These are phyloP conservation scores for Geosmithia flava DNA, from an alignment of 2,329 filamentous ascomycete genomes.

Conservation along the genomic window DNA sequence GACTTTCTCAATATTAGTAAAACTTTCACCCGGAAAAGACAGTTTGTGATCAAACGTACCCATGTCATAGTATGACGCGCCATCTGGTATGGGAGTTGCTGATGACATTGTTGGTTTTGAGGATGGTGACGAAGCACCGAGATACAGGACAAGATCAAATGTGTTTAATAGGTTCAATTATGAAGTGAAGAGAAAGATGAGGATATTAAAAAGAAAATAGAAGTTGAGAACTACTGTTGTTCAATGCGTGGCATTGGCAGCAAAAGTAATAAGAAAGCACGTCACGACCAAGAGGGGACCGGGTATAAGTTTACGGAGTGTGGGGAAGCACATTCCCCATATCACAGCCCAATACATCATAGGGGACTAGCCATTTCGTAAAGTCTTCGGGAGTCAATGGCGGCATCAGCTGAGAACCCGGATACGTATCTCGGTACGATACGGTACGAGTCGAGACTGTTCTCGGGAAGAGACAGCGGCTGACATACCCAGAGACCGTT, in stretches of 20 bases:
- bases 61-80: conserved; percentile 1
- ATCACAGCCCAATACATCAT: not conserved
- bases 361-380: not conserved
- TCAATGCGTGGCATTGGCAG: not conserved
- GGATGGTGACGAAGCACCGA: not conserved
- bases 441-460: too few relatives aligned
- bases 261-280: not conserved
- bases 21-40: not conserved
- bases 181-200: too few relatives aligned
- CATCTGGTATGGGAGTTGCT: not conserved
- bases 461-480: too few relatives aligned
- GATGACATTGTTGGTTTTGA: not conserved
- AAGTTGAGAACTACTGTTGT: too few relatives aligned
- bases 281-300: not conserved
- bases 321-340: not conserved
- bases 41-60: not conserved
- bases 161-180: not conserved
- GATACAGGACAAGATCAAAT: not conserved
- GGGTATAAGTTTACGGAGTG: not conserved
- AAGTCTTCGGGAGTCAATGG: not conserved
- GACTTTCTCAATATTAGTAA: conserved; percentile 19
- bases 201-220: too few relatives aligned
- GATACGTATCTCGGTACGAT: too few relatives aligned
- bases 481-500: too few relatives aligned
- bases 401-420: not conserved